Evolutionary conservation across 257 asterid genomes (phyloP).

Genomic region (Coffea canephora): DNA sequence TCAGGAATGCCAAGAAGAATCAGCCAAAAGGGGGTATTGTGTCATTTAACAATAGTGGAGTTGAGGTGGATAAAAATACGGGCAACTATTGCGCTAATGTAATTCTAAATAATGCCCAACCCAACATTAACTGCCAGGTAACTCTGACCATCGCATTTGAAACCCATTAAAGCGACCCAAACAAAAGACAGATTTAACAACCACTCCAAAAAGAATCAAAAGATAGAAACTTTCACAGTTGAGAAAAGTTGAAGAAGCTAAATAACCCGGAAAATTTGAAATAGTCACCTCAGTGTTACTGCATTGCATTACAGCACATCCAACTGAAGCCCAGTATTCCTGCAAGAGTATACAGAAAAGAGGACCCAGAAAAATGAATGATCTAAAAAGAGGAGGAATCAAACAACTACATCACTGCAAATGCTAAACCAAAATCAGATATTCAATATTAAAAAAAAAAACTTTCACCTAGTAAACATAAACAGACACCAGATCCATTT

Average conservation of each 20-base stretch:
- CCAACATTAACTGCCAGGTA: background rate
- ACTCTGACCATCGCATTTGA: background rate
- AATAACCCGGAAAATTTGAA: conserved; percentile 3
- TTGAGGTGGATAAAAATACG: background rate
- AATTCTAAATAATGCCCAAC: background rate
- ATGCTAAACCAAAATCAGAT: background rate
- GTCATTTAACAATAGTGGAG: background rate
- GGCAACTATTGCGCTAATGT: background rate
- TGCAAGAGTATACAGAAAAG: conserved; percentile 27
- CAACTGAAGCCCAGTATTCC: conserved; percentile 99
- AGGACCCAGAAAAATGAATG: background rate
- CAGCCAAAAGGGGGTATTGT: background rate
- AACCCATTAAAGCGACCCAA: background rate
- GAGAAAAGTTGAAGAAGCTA: background rate
- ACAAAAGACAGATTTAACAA: background rate
- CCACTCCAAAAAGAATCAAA: background rate
- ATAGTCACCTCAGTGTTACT: conserved; percentile 86
- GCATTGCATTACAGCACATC: conserved; percentile 98
- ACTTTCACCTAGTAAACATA: background rate
- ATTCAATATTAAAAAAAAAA: background rate
- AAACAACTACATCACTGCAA: background rate
- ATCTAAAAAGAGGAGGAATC: background rate
- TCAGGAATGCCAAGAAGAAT: background rate
- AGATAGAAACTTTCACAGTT: background rate
- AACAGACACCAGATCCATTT: background rate